These are phyloP conservation scores for Corchorus olitorius DNA, from an alignment of 345 rosid genomes.

Conservation along the genomic window DNA sequence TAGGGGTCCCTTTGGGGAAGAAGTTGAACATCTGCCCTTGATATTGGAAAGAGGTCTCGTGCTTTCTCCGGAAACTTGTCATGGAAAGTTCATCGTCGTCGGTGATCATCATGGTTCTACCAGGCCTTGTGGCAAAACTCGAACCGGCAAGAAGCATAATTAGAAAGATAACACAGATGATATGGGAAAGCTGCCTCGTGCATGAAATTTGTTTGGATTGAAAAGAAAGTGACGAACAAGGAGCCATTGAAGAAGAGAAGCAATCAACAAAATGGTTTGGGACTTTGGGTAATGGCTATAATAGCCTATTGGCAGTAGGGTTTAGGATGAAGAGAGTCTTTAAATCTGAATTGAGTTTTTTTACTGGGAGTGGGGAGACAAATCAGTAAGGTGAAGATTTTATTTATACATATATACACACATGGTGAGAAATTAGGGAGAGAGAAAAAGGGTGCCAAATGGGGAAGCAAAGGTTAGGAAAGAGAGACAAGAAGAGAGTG, in stretches of 20 bases:
- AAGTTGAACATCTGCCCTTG: slow-evolving; percentile 55
- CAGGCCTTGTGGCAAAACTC: slow-evolving; percentile 39
- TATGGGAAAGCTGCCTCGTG: slow-evolving; percentile 13
- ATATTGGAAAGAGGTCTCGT: slow-evolving; percentile 43
- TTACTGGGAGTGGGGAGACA: neutral
- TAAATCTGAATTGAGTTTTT: neutral
- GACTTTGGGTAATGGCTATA: neutral
- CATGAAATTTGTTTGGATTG: slow-evolving; percentile 18
- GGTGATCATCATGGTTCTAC: slow-evolving; percentile 19
- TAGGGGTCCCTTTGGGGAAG: slow-evolving; percentile 69
- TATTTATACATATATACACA: neutral
- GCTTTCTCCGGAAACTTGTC: slow-evolving; percentile 26
- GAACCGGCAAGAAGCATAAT: slow-evolving; percentile 39
- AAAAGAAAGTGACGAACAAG: slow-evolving; percentile 24
- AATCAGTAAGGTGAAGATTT: slow-evolving; percentile 6
- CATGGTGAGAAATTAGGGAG: slow-evolving; percentile 3
- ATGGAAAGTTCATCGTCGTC: neutral
- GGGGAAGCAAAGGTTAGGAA: slow-evolving; percentile 11
- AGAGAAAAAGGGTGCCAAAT: slow-evolving; percentile 19
- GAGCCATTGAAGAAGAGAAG: slow-evolving; percentile 26
- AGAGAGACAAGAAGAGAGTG: slow-evolving; percentile 25
- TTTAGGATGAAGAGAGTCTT: slow-evolving; percentile 21
- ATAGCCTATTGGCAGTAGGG: slow-evolving; percentile 19
- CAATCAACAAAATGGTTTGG: neutral
- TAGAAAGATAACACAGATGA: slow-evolving; percentile 28